Evolutionary conservation across 805 yeast genomes (phyloP).

Genomic region (Ogataea kodamae): DNA sequence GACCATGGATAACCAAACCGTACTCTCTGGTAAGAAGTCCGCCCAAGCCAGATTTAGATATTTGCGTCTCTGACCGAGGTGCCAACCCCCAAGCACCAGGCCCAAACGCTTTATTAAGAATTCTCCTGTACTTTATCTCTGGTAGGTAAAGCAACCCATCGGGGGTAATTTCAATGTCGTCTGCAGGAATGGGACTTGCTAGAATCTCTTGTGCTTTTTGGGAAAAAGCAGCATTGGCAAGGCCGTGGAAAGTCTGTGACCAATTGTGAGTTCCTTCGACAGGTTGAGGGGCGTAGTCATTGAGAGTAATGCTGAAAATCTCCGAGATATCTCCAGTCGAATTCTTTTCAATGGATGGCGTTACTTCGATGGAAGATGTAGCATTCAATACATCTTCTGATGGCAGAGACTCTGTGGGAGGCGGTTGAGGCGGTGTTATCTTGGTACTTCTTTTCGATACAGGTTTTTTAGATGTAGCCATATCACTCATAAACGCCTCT

Average conservation of each 20-base stretch:
- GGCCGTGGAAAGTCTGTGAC: conserved; percentile 83
- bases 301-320: conserved; percentile 21
- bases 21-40: conserved; percentile 78
- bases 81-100: conserved; percentile 99
- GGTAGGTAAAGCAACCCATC: conserved; percentile 92
- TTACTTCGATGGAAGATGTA: neutral
- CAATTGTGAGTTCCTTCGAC: conserved; percentile 50
- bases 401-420: conserved; percentile 2
- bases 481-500: conserved; percentile 29
- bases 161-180: conserved; percentile 90
- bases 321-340: conserved; percentile 16
- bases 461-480: conserved; percentile 7
- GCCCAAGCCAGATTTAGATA: conserved; percentile 48
- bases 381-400: neutral
- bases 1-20: conserved; percentile 81
- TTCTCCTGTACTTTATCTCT: conserved; percentile 90
- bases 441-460: conserved; percentile 2
- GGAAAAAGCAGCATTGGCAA: conserved; percentile 76
- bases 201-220: conserved; percentile 57
- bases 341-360: too few species aligned
- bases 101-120: conserved; percentile 87
- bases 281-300: conserved; percentile 23
- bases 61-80: conserved; percentile 80
- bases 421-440: conserved; percentile 1
- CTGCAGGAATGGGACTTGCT: conserved; percentile 55